Evolutionary conservation across 2,329 filamentous ascomycete species (phyloP).

Genomic region (Sporothrix inflata): DNA sequence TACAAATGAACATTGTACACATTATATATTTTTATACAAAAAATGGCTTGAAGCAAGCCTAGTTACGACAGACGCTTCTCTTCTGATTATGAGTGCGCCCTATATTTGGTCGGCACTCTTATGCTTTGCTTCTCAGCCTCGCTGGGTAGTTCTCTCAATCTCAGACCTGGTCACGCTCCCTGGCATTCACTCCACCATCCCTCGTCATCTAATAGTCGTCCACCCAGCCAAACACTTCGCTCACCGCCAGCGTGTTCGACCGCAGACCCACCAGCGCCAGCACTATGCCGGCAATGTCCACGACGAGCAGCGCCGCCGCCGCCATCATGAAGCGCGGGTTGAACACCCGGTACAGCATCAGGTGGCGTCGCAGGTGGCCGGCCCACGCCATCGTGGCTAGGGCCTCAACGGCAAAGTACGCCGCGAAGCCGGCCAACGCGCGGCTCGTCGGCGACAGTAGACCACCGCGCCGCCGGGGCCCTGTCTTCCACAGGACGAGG

Average conservation of each 20-base stretch:
- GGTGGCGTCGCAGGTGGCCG: slow-evolving; percentile 80
- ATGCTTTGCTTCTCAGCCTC: neutral
- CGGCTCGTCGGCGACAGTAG: slow-evolving; percentile 72
- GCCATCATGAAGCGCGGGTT: slow-evolving; percentile 88
- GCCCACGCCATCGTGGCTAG: slow-evolving; percentile 90
- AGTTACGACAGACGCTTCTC: neutral
- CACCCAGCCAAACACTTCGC: slow-evolving; percentile 83
- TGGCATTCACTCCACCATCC: neutral
- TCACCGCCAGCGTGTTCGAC: slow-evolving; percentile 76
- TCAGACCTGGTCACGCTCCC: neutral
- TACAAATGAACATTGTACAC: slow-evolving; percentile 14
- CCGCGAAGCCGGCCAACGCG: slow-evolving; percentile 72
- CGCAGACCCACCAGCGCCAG: slow-evolving; percentile 75
- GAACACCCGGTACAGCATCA: slow-evolving; percentile 97
- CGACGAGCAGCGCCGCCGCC: slow-evolving; percentile 68
- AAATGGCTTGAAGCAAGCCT: neutral
- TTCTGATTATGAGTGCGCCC: neutral
- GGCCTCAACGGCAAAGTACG: slow-evolving; percentile 81
- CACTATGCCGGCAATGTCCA: slow-evolving; percentile 74
- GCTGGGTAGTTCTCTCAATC: neutral
- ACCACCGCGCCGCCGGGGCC: slow-evolving; percentile 70
- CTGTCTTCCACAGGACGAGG: slow-evolving; percentile 85
- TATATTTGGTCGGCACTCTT: neutral
- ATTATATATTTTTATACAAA: slow-evolving; percentile 17
- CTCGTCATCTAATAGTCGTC: slow-evolving; percentile 32